These are phyloP conservation scores for Coleophoma crateriformis DNA, from an alignment of 2,329 filamentous ascomycete species.

Conservation along the genomic window DNA sequence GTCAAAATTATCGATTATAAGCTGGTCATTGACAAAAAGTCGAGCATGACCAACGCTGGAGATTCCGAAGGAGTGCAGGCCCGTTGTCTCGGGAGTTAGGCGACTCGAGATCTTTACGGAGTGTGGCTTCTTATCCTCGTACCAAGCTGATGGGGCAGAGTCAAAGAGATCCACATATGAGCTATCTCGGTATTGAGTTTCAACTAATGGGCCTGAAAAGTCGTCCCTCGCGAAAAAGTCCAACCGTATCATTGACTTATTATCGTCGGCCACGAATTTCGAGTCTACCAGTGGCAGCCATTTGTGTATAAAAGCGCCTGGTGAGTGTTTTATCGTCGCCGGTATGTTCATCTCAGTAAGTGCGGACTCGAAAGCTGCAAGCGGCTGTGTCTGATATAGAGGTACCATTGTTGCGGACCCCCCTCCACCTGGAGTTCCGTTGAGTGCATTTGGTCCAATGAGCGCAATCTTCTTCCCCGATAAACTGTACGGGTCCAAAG, in stretches of 20 bases:
- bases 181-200: background rate
- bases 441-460: slow-evolving; percentile 47
- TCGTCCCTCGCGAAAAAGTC: background rate
- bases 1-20: slow-evolving; percentile 22
- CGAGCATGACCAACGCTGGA: background rate
- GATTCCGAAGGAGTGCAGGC: background rate
- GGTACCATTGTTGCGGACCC: slow-evolving; percentile 24
- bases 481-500: slow-evolving; percentile 5
- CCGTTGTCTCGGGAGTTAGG: background rate
- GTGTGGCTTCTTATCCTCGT: background rate
- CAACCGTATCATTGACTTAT: background rate
- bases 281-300: background rate
- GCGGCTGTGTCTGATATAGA: slow-evolving; percentile 21
- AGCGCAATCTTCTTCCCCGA: slow-evolving; percentile 32
- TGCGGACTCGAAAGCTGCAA: slow-evolving; percentile 9
- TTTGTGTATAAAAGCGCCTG: background rate
- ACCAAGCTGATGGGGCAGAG: background rate
- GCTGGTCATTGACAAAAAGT: slow-evolving; percentile 24
- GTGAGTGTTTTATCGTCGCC: background rate
- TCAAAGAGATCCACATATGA: background rate
- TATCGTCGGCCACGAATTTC: background rate
- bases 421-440: slow-evolving; percentile 21
- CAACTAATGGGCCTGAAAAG: background rate
- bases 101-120: background rate
- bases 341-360: background rate